phyloP scores from a whole-genome alignment of 23 red algal genomes.

The Chondrus crispus region DNA sequence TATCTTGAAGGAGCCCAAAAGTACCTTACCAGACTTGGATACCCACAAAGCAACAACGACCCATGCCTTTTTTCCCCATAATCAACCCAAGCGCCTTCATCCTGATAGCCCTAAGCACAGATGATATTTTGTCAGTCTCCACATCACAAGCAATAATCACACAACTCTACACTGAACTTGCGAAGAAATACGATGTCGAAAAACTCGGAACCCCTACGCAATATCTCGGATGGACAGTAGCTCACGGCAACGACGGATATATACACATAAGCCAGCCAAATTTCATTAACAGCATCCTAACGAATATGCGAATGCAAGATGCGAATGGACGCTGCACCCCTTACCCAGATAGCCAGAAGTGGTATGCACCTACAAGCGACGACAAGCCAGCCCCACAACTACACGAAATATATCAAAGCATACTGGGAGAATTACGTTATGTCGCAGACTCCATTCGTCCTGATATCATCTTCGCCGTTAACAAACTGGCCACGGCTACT shows the following conservation, averaged over 20 bases:
- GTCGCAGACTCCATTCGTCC: constrained; percentile 13
- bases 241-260: background rate
- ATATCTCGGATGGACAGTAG: background rate
- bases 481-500: background rate
- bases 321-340: background rate
- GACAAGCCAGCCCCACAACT: background rate
- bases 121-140: constrained; percentile 10
- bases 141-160: background rate
- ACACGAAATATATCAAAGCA: background rate
- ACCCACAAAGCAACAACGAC: background rate
- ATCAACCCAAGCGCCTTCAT: background rate
- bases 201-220: background rate
- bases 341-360: background rate
- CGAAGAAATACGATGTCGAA: background rate
- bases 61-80: background rate
- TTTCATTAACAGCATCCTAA: background rate
- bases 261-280: background rate
- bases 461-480: background rate
- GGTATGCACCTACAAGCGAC: background rate
- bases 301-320: background rate
- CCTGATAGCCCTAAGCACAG: constrained; percentile 14
- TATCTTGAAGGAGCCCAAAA: background rate
- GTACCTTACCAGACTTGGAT: background rate
- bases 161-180: background rate
- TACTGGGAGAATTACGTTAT: constrained; percentile 11